A percentile compares a stretch with the other conserved stretches of the same genome.
Conservation (phyloP, 768 basidiomycete species). For the Inosperma sp. region DNA sequence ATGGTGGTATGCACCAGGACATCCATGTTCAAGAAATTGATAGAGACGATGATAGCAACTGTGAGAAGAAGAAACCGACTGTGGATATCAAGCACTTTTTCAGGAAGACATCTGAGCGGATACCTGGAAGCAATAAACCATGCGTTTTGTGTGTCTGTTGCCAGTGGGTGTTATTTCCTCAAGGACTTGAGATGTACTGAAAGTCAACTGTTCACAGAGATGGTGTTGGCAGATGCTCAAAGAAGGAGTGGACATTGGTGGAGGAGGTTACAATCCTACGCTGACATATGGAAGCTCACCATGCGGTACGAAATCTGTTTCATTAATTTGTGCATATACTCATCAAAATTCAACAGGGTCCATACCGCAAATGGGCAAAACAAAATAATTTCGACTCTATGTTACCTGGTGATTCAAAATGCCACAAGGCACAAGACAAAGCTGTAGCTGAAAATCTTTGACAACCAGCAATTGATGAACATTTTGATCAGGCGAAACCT, state of each 20-base stretch:
- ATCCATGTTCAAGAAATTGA: no score
- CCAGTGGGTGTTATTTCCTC: not conserved
- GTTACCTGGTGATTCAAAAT: constrained; percentile 10
- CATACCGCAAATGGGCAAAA: constrained; percentile 12
- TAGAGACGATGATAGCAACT: no score
- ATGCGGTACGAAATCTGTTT: constrained; percentile 3
- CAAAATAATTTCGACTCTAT: constrained; percentile 11
- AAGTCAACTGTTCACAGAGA: not conserved
- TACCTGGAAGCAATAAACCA: not conserved
- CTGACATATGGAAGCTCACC: not conserved
- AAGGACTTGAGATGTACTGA: no score
- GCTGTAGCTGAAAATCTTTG: not conserved
- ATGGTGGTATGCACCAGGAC: no score
- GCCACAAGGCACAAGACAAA: not conserved
- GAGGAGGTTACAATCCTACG: constrained; percentile 5
- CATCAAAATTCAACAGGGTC: not conserved
- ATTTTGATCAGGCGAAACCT: not conserved
- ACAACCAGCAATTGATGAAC: constrained; percentile 10
- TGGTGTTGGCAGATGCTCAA: not conserved
- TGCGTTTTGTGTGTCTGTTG: not conserved
- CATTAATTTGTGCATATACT: not conserved
- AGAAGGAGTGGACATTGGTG: not conserved
- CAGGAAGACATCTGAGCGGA: no score
- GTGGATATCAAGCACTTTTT: no score
- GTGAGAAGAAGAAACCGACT: no score